Conservation (phyloP, 345 rosid species). For the Heritiera fomes region DNA sequence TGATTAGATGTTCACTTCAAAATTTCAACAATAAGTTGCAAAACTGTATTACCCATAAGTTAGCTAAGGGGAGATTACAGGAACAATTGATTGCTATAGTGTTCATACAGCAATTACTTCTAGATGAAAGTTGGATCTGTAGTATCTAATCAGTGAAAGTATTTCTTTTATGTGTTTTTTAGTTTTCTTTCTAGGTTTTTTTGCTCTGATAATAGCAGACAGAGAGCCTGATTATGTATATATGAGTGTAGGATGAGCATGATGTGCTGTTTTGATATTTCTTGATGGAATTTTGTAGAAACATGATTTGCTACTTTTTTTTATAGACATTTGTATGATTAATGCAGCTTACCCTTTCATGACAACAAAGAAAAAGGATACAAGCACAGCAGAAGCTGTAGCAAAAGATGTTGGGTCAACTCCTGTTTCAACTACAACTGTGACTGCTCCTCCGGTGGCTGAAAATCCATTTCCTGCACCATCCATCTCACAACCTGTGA, state of each 20-base stretch:
- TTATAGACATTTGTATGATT: slow-evolving; percentile 19
- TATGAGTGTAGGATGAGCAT: too few relatives aligned
- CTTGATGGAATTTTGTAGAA: slow-evolving; percentile 7
- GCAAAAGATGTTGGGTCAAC: slow-evolving; percentile 31
- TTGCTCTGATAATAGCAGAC: neutral
- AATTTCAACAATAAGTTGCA: neutral
- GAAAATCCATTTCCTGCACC: slow-evolving; percentile 36
- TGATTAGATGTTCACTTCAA: neutral
- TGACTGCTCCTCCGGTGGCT: slow-evolving; percentile 26
- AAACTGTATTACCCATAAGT: neutral
- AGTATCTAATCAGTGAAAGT: neutral
- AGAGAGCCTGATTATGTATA: neutral
- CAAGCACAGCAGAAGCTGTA: slow-evolving; percentile 41
- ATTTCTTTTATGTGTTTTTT: neutral
- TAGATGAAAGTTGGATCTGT: neutral
- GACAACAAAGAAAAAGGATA: slow-evolving; percentile 62
- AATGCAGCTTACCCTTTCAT: slow-evolving; percentile 50
- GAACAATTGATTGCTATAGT: neutral
- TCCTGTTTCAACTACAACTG: slow-evolving; percentile 29
- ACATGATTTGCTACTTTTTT: slow-evolving; percentile 13
- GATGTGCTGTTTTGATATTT: neutral
- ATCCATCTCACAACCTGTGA: slow-evolving; percentile 38
- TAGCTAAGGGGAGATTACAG: neutral
- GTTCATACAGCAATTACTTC: neutral
- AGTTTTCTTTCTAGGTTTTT: neutral